Evolutionary conservation across 495 filamentous ascomycete species (phyloP).

Genomic region (Hyaloscypha variabilis): DNA sequence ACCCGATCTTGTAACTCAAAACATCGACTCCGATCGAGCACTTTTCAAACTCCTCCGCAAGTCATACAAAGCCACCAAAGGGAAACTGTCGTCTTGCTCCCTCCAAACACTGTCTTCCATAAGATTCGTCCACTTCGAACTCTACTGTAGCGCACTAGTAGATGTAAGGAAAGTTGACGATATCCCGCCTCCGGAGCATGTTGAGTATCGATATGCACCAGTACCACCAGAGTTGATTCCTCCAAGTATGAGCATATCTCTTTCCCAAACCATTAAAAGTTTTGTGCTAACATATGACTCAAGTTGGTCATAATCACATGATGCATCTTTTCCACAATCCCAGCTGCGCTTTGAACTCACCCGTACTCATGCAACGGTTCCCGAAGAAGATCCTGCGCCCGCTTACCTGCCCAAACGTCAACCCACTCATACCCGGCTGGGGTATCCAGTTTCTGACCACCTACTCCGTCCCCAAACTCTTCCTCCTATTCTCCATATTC

Average conservation of each 20-base stretch:
- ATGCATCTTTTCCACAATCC: slow-evolving; percentile 26
- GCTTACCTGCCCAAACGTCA: slow-evolving; percentile 1
- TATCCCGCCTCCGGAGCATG: slow-evolving; percentile 18
- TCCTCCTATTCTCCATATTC: slow-evolving; percentile 31
- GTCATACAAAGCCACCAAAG: slow-evolving; percentile 9
- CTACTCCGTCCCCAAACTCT: slow-evolving; percentile 39
- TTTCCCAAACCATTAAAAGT: too few species aligned
- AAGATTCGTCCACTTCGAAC: slow-evolving; percentile 25
- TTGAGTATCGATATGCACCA: slow-evolving; percentile 22
- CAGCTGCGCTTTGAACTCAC: background rate
- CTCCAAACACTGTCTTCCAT: slow-evolving; percentile 16
- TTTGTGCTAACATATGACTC: too few species aligned
- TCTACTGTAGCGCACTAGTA: slow-evolving; percentile 16
- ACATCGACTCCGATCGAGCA: slow-evolving; percentile 9
- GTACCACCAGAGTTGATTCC: slow-evolving; percentile 23
- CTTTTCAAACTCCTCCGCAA: slow-evolving; percentile 19
- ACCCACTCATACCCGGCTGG: slow-evolving; percentile 37
- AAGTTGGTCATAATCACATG: slow-evolving; percentile 17
- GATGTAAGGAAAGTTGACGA: slow-evolving; percentile 23
- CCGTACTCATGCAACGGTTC: slow-evolving; percentile 15
- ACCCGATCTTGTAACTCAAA: slow-evolving; percentile 10
- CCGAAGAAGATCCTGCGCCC: slow-evolving; percentile 30
- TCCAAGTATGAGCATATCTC: too few species aligned
- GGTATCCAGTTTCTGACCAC: slow-evolving; percentile 46
- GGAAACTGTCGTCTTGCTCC: slow-evolving; percentile 5